Evolutionary conservation across 2,329 filamentous ascomycete species (phyloP), one percentile per base, ranked within the genome.

Genomic region (Drechslerella coelobrocha): DNA sequence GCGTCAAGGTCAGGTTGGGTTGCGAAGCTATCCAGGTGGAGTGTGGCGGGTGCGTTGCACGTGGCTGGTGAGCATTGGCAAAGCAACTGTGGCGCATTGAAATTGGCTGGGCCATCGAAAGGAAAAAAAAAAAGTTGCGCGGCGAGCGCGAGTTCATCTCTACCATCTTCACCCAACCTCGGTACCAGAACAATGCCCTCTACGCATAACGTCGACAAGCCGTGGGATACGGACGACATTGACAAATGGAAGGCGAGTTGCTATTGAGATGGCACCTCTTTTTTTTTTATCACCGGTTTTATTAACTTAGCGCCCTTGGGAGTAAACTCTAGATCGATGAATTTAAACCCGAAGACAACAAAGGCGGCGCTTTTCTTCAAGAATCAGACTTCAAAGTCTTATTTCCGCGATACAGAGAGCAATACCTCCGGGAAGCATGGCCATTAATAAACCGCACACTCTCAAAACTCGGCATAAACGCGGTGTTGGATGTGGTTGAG

Each of bases 321-420:
- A 62, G 8, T 17, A 17, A n/a, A 45, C 14, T 21, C 23, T 76
- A 88, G 86, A 82, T 92, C 76, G 92, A 96, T 39, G 81, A 87
- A 26, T 97, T 97, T 81, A 93, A 87, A 43, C 85, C 90, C 52
- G 87, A 90, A 74, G 89, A 97, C 81, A 97, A 97, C 80, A 81
- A 82, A 29, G 91, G 86, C 61, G 94, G 94, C 74, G 89, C 89
- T 19, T 96, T 99, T 78, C 85, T 88, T 57, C 93, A 99, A 80
- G 94, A 97, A 81, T 96, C 91, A 0, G 92, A 90, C 3, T 99
- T 99, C 78, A 84, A 83, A 74, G 89, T 86, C 0, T 82, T 97
- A 5, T 97, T 97, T 78, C 94, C 94, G 73, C 96, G 96, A 81
- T 99, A 99, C 80, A 89, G 94, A 77, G 94, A 99, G 83, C 85